Percentiles rank a stretch among this genome's conserved stretches.
Conservation (phyloP, 140 eudicot species). For the Erigeron philadelphicus region DNA sequence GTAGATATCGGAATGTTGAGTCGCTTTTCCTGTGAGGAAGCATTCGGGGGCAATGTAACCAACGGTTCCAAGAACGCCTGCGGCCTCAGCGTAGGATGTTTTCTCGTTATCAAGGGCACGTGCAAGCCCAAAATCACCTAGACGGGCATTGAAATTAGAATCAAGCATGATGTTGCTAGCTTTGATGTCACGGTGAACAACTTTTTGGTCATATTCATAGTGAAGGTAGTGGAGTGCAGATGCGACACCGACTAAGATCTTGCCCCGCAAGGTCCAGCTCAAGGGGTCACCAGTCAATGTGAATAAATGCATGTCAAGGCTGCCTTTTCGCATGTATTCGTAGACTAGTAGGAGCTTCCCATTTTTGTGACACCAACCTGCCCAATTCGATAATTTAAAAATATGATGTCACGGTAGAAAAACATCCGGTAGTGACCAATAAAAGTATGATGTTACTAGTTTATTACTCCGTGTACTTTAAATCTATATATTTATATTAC, state of each 20-base stretch:
- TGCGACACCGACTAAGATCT: slow-evolving; percentile 64
- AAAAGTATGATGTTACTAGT: background rate
- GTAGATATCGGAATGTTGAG: slow-evolving; percentile 60
- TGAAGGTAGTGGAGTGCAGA: slow-evolving; percentile 90
- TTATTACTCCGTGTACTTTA: background rate
- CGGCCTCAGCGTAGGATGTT: slow-evolving; percentile 73
- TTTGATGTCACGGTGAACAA: slow-evolving; percentile 80
- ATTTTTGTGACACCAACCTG: slow-evolving; percentile 73
- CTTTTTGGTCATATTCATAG: slow-evolving; percentile 75
- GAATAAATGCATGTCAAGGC: slow-evolving; percentile 67
- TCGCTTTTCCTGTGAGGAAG: slow-evolving; percentile 77
- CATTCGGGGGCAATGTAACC: slow-evolving; percentile 86
- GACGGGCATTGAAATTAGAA: slow-evolving; percentile 65
- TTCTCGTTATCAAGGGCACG: slow-evolving; percentile 73
- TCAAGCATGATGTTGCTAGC: slow-evolving; percentile 96
- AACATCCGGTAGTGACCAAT: background rate
- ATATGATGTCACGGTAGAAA: too few species aligned
- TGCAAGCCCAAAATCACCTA: slow-evolving; percentile 85
- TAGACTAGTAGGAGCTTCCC: slow-evolving; percentile 54
- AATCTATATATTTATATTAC: too few species aligned
- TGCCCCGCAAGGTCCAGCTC: slow-evolving; percentile 57
- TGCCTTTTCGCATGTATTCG: slow-evolving; percentile 69
- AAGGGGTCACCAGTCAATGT: slow-evolving; percentile 39
- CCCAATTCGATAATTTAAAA: background rate
- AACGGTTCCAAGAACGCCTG: slow-evolving; percentile 68